Evolutionary conservation across 2,329 filamentous ascomycete genomes (phyloP).

Genomic region (Orbilia quercus): DNA sequence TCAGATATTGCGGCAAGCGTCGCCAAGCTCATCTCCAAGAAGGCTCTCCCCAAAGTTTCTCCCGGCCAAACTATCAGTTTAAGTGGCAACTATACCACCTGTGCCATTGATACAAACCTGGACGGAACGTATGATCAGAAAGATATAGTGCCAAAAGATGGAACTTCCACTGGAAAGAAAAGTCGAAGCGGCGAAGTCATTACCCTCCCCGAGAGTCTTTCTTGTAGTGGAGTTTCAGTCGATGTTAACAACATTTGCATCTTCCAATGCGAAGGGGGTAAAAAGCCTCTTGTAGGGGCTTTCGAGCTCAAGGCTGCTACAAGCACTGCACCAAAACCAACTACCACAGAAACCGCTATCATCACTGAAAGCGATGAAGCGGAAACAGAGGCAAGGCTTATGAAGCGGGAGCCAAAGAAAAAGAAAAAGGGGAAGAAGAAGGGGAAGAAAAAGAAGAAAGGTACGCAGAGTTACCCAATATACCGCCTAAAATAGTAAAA

Average conservation of each 20-base stretch:
- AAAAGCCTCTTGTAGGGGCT: neutral
- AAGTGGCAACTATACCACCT: neutral
- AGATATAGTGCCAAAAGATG: neutral
- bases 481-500: too few species aligned
- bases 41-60: neutral
- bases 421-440: neutral
- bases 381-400: neutral
- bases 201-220: neutral
- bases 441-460: neutral
- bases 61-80: slow-evolving; percentile 2
- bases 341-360: neutral
- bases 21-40: slow-evolving; percentile 4
- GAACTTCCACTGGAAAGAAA: neutral
- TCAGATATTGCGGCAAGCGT: neutral
- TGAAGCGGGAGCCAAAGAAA: slow-evolving; percentile 5
- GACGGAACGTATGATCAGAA: slow-evolving; percentile 3
- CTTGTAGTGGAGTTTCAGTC: neutral
- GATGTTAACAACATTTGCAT: slow-evolving; percentile 3
- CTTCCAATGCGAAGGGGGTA: neutral
- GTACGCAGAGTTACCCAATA: too few species aligned
- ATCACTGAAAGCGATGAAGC: neutral
- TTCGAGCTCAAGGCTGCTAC: neutral
- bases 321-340: neutral
- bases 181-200: neutral
- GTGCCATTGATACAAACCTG: slow-evolving; percentile 2